These are phyloP conservation scores for Dryadomyces quercivorus DNA, from an alignment of 2,329 filamentous ascomycete genomes.

Conservation along the genomic window DNA sequence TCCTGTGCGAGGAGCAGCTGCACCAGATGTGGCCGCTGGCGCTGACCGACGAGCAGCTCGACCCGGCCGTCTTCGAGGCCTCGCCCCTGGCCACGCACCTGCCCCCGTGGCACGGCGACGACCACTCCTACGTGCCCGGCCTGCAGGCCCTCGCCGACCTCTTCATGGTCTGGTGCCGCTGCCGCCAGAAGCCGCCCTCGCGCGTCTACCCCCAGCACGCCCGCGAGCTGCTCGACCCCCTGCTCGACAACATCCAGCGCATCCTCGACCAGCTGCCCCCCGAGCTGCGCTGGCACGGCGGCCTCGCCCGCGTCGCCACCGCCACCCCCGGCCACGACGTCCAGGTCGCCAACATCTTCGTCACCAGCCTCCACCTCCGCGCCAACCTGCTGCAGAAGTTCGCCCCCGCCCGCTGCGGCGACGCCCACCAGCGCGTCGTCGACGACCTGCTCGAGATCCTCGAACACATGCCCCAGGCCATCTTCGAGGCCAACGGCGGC, in stretches of 20 bases:
- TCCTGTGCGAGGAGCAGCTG: background rate
- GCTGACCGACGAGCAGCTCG: background rate
- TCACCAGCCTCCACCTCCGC: slow-evolving; percentile 23
- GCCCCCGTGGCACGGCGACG: slow-evolving; percentile 20
- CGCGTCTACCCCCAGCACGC: slow-evolving; percentile 5
- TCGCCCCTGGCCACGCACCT: slow-evolving; percentile 2
- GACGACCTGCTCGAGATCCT: slow-evolving; percentile 17
- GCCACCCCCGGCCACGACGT: slow-evolving; percentile 23
- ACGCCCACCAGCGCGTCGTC: slow-evolving; percentile 20
- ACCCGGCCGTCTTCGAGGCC: background rate
- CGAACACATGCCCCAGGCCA: background rate
- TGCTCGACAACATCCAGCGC: slow-evolving; percentile 15
- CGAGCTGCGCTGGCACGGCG: slow-evolving; percentile 20
- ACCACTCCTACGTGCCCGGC: slow-evolving; percentile 20
- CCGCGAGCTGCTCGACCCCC: slow-evolving; percentile 1
- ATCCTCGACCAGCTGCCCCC: slow-evolving; percentile 21
- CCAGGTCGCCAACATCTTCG: slow-evolving; percentile 24
- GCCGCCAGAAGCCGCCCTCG: slow-evolving; percentile 11
- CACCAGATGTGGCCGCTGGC: background rate
- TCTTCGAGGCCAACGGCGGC: slow-evolving; percentile 21
- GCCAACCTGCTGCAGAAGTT: slow-evolving; percentile 24
- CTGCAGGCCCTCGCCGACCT: slow-evolving; percentile 21
- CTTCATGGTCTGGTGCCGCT: slow-evolving; percentile 22
- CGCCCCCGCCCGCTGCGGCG: slow-evolving; percentile 7
- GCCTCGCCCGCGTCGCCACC: slow-evolving; percentile 11